Evolutionary conservation across 2,329 filamentous ascomycete species (phyloP).

Genomic region (Podosphaera xanthii): DNA sequence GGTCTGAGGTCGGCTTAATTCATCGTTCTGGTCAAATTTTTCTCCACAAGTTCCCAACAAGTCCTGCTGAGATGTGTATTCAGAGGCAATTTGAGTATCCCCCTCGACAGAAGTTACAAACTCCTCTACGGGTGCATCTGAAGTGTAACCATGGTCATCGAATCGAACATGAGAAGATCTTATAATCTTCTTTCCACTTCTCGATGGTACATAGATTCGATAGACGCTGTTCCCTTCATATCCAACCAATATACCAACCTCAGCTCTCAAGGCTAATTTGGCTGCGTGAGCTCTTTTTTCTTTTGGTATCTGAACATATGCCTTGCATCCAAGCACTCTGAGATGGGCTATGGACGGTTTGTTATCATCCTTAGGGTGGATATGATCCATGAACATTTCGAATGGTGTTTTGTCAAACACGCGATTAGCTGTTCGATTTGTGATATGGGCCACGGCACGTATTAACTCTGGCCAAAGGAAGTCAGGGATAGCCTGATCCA

Average conservation of each 20-base stretch:
- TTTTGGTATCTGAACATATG: neutral
- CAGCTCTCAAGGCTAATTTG: neutral
- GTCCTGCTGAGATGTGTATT: neutral
- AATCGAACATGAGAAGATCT: neutral
- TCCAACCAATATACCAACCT: constrained; percentile 1
- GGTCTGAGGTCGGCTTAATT: neutral
- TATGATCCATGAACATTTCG: neutral
- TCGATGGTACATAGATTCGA: neutral
- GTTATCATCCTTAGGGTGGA: neutral
- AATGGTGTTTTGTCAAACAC: neutral
- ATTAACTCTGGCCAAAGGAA: neutral
- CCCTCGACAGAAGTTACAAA: neutral
- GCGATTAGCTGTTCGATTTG: neutral
- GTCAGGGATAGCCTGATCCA: neutral
- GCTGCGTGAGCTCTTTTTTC: neutral
- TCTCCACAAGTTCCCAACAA: neutral
- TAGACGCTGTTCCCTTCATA: constrained; percentile 1
- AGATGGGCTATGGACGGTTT: neutral
- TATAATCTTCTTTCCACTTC: neutral
- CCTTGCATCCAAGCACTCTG: constrained; percentile 1
- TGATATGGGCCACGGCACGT: too few relatives aligned
- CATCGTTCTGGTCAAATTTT: neutral
- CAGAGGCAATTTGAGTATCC: neutral
- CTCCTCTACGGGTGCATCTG: neutral
- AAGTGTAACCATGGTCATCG: neutral